Evolutionary conservation across 2,329 filamentous ascomycete genomes (phyloP).

Genomic region (Fusarium sp.): DNA sequence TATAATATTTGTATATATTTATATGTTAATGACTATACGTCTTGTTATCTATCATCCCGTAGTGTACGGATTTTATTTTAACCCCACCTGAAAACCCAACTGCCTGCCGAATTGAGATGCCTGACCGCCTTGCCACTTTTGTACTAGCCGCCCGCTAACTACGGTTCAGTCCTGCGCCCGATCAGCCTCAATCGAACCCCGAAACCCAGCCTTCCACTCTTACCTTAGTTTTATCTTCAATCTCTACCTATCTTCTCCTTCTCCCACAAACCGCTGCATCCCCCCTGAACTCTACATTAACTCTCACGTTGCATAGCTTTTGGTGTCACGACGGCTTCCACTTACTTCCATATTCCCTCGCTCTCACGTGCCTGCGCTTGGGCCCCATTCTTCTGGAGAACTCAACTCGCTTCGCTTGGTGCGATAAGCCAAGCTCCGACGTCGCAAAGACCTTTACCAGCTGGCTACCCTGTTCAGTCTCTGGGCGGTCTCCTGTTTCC

Average conservation of each 20-base stretch:
- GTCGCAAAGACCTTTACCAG: conserved; percentile 41
- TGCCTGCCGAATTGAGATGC: conserved; percentile 16
- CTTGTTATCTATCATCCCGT: too few relatives aligned
- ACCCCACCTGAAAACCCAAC: conserved; percentile 26
- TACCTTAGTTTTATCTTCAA: conserved; percentile 28
- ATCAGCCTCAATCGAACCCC: conserved; percentile 48
- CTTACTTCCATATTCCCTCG: conserved; percentile 15
- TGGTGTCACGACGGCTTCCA: conserved; percentile 20
- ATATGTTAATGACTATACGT: too few relatives aligned
- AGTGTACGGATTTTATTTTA: too few relatives aligned
- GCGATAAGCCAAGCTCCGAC: conserved; percentile 45
- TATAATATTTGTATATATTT: too few relatives aligned
- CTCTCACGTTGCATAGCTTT: conserved; percentile 6
- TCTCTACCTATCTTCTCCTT: conserved; percentile 22
- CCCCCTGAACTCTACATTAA: conserved; percentile 5
- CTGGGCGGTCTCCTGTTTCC: conserved; percentile 12
- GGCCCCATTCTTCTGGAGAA: conserved; percentile 36
- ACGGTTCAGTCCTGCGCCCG: conserved; percentile 39
- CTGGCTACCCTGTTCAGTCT: conserved; percentile 30
- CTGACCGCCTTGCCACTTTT: conserved; percentile 45
- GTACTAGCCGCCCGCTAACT: conserved; percentile 33
- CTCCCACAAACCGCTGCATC: conserved; percentile 11
- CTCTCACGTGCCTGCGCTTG: conserved; percentile 31
- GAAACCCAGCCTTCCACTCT: conserved; percentile 40
- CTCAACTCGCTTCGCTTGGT: conserved; percentile 39